Evolutionary conservation across 768 basidiomycete genomes (phyloP).

Genomic region (Lentinus brumalis): DNA sequence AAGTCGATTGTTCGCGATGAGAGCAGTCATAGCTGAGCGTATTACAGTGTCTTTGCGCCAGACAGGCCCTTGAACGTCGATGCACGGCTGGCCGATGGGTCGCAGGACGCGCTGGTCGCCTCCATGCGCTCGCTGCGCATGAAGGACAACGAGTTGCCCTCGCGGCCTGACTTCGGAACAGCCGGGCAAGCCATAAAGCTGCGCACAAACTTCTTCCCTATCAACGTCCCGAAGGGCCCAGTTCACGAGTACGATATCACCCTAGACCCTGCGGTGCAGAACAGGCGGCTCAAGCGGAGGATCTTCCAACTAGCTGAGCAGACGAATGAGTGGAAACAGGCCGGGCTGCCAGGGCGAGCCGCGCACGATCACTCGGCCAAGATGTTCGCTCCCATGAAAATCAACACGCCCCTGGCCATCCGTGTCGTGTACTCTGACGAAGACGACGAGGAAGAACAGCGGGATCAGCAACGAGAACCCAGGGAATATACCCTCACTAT

Average conservation of each 20-base stretch:
- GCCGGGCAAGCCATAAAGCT: slow-evolving; percentile 46
- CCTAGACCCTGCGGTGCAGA: slow-evolving; percentile 40
- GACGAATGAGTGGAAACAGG: slow-evolving; percentile 42
- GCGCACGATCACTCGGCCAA: slow-evolving; percentile 53
- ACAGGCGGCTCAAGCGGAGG: slow-evolving; percentile 44
- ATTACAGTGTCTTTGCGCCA: slow-evolving; percentile 42
- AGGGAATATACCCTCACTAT: slow-evolving; percentile 46
- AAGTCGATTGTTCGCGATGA: slow-evolving; percentile 18
- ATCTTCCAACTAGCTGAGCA: slow-evolving; percentile 52
- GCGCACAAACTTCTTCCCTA: slow-evolving; percentile 55
- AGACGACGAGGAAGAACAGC: slow-evolving; percentile 38
- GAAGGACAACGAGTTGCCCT: slow-evolving; percentile 39
- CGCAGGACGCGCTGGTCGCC: slow-evolving; percentile 47
- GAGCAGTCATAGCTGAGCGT: neutral
- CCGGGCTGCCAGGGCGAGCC: slow-evolving; percentile 40
- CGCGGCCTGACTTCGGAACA: slow-evolving; percentile 51
- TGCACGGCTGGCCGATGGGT: slow-evolving; percentile 47
- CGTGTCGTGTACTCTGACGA: slow-evolving; percentile 47
- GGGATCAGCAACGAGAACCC: slow-evolving; percentile 27
- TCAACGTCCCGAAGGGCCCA: slow-evolving; percentile 47
- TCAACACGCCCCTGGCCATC: slow-evolving; percentile 46
- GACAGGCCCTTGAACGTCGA: slow-evolving; percentile 49
- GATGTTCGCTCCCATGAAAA: slow-evolving; percentile 41
- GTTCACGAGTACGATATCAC: slow-evolving; percentile 51
- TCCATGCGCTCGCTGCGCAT: slow-evolving; percentile 34